A percentile compares a stretch with the other conserved stretches of the same genome.
These are phyloP conservation scores for Thalassiosira exigua DNA, from an alignment of 352 stramenopile genomes.

Conservation along the genomic window DNA sequence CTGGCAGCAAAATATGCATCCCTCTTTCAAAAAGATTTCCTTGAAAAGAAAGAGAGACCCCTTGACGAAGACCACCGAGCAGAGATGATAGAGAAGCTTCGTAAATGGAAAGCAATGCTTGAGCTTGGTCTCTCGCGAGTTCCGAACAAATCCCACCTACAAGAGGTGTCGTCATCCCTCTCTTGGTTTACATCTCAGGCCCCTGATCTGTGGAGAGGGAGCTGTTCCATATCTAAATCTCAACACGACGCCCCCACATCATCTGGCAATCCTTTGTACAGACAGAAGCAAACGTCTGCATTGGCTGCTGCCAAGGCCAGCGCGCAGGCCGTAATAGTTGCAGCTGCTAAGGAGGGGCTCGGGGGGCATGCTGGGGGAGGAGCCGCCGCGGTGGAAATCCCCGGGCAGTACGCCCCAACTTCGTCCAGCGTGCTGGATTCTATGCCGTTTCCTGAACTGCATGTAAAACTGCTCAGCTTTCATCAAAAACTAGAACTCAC, in stretches of 20 bases:
- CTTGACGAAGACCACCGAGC: conserved; percentile 11
- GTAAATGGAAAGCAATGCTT: conserved; percentile 81
- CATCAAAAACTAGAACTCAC: conserved; percentile 73
- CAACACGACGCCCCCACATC: conserved; percentile 36
- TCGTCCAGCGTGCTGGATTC: conserved; percentile 64
- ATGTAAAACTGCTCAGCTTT: conserved; percentile 82
- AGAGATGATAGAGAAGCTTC: conserved; percentile 72
- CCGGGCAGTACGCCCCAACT: conserved; percentile 84
- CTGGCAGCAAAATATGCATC: conserved; percentile 49
- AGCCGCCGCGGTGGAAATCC: conserved; percentile 82
- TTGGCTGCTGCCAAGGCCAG: conserved; percentile 67
- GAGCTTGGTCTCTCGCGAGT: conserved; percentile 73
- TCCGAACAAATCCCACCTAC: conserved; percentile 65
- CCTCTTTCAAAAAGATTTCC: conserved; percentile 81
- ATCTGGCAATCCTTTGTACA: conserved; percentile 51
- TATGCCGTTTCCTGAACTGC: conserved; percentile 81
- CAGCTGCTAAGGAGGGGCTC: conserved; percentile 71
- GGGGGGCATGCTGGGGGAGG: conserved; percentile 79
- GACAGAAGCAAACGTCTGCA: conserved; percentile 68
- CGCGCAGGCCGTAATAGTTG: conserved; percentile 63
- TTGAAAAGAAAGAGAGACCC: conserved; percentile 24
- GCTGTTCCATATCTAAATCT: conserved; percentile 49
- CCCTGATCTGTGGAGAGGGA: conserved; percentile 80
- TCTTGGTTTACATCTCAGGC: conserved; percentile 72
- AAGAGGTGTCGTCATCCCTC: conserved; percentile 77